phyloP scores from a whole-genome alignment of 768 basidiomycete genomes.

The Amanita molliuscula region DNA sequence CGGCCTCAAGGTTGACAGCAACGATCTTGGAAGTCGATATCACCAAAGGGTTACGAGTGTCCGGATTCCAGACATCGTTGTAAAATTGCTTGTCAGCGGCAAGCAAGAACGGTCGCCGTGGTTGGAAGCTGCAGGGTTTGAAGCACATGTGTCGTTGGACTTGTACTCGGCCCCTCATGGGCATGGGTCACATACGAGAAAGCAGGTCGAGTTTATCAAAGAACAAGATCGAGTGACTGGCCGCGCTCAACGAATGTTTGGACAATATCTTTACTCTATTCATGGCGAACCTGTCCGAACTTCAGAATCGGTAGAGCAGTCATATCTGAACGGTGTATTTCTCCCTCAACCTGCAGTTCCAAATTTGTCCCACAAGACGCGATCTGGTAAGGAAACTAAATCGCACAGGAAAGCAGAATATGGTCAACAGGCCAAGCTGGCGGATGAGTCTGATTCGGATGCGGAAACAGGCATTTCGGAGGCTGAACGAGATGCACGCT shows the following conservation, averaged over 20 bases:
- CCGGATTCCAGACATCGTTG: slow-evolving; percentile 36
- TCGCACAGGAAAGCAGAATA: not conserved
- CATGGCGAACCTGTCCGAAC: not conserved
- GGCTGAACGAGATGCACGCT: slow-evolving; percentile 57
- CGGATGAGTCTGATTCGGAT: slow-evolving; percentile 52
- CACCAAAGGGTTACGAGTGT: slow-evolving; percentile 59
- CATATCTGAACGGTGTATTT: slow-evolving; percentile 42
- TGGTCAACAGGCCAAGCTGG: slow-evolving; percentile 10
- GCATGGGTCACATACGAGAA: slow-evolving; percentile 36
- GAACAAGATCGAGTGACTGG: slow-evolving; percentile 64
- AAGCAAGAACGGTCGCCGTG: slow-evolving; percentile 35
- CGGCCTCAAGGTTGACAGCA: slow-evolving; percentile 60
- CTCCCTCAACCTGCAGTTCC: slow-evolving; percentile 23
- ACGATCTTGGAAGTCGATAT: slow-evolving; percentile 61
- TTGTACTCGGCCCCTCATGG: slow-evolving; percentile 55
- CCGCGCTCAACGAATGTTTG: slow-evolving; percentile 47
- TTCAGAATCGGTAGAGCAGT: not conserved
- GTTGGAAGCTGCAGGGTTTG: slow-evolving; percentile 53
- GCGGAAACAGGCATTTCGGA: slow-evolving; percentile 53
- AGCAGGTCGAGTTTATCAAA: slow-evolving; percentile 57
- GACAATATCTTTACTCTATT: slow-evolving; percentile 9
- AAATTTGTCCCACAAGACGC: not conserved
- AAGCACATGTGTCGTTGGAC: slow-evolving; percentile 52
- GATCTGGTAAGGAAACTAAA: not conserved
- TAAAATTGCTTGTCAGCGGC: slow-evolving; percentile 41